Percentiles rank a stretch among this genome's conserved stretches.
Conservation (phyloP, 2,329 filamentous ascomycete species). For the Neurospora crassa region DNA sequence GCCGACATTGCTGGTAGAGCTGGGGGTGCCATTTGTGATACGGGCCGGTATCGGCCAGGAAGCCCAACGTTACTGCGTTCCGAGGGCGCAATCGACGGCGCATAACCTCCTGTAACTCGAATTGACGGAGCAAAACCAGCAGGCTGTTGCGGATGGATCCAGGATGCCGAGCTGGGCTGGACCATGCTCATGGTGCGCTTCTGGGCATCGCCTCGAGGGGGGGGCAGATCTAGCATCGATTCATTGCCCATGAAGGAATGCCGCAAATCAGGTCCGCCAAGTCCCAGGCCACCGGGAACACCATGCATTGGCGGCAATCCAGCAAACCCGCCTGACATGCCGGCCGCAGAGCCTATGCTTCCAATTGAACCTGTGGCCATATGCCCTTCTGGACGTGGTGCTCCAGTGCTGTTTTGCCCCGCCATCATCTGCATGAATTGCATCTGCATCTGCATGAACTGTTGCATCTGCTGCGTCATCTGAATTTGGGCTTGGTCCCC, state of each 20-base stretch:
- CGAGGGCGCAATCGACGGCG: constrained; percentile 86
- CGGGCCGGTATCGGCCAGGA: constrained; percentile 82
- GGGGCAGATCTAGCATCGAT: constrained; percentile 34
- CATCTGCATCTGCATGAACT: constrained; percentile 92
- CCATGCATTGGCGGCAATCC: constrained; percentile 23
- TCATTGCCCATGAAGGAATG: constrained; percentile 38
- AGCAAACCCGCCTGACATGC: constrained; percentile 29
- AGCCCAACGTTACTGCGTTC: constrained; percentile 91
- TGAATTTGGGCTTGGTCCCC: constrained; percentile 68
- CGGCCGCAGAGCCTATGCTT: constrained; percentile 23
- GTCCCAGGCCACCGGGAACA: constrained; percentile 19
- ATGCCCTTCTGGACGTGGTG: constrained; percentile 16
- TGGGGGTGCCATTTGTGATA: constrained; percentile 51
- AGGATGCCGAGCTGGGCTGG: constrained; percentile 53
- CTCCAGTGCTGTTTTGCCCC: constrained; percentile 23
- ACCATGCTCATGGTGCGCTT: constrained; percentile 78
- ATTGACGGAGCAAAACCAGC: constrained; percentile 41
- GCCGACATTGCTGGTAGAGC: not conserved
- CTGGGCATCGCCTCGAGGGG: constrained; percentile 29
- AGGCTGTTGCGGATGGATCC: constrained; percentile 38
- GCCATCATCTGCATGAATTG: constrained; percentile 85
- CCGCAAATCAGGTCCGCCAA: constrained; percentile 23
- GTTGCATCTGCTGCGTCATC: constrained; percentile 74
- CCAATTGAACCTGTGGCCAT: constrained; percentile 19
- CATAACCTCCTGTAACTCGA: constrained; percentile 52